Evolutionary conservation across 2,329 filamentous ascomycete species (phyloP), one percentile per base, ranked within the genome.

Genomic region (Amesomyces nigricolor): DNA sequence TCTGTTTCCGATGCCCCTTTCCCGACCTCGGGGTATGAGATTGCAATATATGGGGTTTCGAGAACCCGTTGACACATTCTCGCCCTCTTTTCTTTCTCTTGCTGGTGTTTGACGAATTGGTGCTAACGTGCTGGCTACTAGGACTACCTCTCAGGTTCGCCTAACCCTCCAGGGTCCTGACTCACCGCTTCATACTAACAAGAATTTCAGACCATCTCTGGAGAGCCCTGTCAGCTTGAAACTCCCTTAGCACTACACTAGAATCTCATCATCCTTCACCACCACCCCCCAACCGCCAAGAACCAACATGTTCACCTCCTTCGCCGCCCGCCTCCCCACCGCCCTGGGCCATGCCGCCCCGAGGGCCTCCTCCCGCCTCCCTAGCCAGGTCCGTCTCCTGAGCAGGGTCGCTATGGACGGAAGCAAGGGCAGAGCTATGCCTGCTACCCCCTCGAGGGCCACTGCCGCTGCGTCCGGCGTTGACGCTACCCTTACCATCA

Each of bases 401-500:
- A 72, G 71, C 64, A 65, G 65, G 57, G 64, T 68, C 57, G 86
- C 85, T 45, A 81, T 87, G 58, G 79, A 83, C 64, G 83, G 81
- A 64, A 89, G 83, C 73, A 84, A 82, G 68, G 83, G 85, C 67
- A 82, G 88, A 66, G 77, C 81, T 64, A 85, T 87, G 76, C 83
- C 87, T 60, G 71, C 75, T 37, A 75, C 74, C 56, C 74, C 77
- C 60, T 73, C 78, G 61, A 78, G 78, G 63, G 79, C 82, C 59
- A 91, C 79, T 47, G 69, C 86, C 61, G 83, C 86, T 58, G 83
- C 83, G 60, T 81, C 84, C 45, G 82, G 82, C 67, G 87, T 91
- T 66, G 81, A 89, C 66, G 94, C 94, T 61, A 97, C 94, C 57
- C 89, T 99, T 68, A 97, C 92, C 61, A 95, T 99, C 72, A 88